Base-by-base conservation (phyloP, 805 yeast genomes). In the Candida incommunis region DNA sequence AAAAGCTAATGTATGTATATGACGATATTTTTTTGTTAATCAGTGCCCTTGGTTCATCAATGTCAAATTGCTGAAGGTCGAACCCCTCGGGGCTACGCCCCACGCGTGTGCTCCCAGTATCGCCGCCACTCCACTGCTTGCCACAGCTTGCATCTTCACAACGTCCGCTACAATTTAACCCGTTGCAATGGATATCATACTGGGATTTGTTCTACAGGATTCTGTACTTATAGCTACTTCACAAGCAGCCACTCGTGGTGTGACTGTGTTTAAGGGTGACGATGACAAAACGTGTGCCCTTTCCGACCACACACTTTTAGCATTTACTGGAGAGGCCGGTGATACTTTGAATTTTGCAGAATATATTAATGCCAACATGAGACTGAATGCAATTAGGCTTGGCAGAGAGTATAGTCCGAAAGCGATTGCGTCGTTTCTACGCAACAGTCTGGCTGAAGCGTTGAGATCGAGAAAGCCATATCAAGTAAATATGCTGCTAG, bases 341-440 rank as follows among this genome's bases (percentile, higher is more conserved):
- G 98, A 92, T 61, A 84, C 96, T 4, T 86, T 81, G 4, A 92
- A 88, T 61, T 92, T 92, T 67, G 94, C 96, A 29, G 97, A 92
- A 60, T 85, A 80, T 58, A 77, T 90, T 50, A 92, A 85, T 62
- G 98, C 95, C 41, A 92, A 92, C 59, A 76, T 87, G 52, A 94
- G 84, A 62, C 72, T 92, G 48, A 81, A 83, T 62, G 76, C 83
- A 40, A 85, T 88, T 74, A 75, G 97, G 54, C 90, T 90, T 61
- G 77, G 78, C 53, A 67, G 70, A 48, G 96, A 86, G 58, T 71
- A 90, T 57, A 74, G 84, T 35, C 90, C 96, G 20, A 75, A 76
- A 53, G 94, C 95, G 18, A 79, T 87, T 47, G 88, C 96, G 2
- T 76, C 88, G 43, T 92, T 82, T 63, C 80, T 90, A 23, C 78